These are phyloP conservation scores for Zangia roseola DNA, from an alignment of 768 basidiomycete genomes.

Conservation along the genomic window DNA sequence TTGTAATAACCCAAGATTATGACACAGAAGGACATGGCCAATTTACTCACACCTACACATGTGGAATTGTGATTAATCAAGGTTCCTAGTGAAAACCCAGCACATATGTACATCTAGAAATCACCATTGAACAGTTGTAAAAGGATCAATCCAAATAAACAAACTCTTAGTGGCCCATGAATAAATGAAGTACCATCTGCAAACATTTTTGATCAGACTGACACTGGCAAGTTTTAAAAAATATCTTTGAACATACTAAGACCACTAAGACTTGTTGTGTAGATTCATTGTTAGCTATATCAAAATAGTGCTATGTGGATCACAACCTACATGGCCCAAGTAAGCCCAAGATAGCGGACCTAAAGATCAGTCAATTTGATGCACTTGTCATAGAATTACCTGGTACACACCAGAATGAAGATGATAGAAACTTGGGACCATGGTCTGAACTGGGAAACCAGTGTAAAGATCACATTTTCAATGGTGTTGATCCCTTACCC, in stretches of 20 bases:
- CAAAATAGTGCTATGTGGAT: no score
- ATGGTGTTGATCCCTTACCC: slow-evolving; percentile 6
- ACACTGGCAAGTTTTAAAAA: neutral
- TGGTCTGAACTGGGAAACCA: no score
- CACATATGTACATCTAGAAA: slow-evolving; percentile 6
- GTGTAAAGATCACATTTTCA: no score
- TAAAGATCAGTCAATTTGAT: neutral
- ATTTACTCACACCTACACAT: slow-evolving; percentile 4
- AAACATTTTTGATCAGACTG: neutral
- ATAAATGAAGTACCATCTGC: neutral
- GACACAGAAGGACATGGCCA: fast-evolving
- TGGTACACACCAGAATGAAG: neutral
- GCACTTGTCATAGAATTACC: neutral
- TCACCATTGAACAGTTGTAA: neutral
- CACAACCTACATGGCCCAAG: neutral
- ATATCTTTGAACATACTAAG: neutral
- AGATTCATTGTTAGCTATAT: neutral
- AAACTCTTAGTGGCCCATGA: neutral
- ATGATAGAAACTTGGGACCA: neutral
- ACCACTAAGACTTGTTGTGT: neutral
- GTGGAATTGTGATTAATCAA: neutral
- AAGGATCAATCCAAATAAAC: neutral
- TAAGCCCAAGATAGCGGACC: neutral
- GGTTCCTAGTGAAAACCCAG: neutral
- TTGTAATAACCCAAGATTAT: neutral